These are phyloP conservation scores for Gryganskiella cystojenkinii DNA, from an alignment of 192 early-diverging fungal genomes.

Conservation along the genomic window DNA sequence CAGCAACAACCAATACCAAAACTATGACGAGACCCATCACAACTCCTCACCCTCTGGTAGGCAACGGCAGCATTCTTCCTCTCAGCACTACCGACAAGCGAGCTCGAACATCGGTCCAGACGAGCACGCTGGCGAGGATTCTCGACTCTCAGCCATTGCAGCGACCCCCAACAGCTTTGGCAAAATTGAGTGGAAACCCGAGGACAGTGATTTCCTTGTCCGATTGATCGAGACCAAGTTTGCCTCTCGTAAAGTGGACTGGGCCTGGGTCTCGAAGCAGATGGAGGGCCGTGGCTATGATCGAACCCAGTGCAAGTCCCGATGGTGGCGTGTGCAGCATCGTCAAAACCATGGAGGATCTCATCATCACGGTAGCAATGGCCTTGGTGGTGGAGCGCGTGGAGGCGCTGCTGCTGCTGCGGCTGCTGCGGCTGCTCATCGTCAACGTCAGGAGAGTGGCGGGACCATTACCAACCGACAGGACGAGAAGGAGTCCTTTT, in stretches of 20 bases:
- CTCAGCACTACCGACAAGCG: slow-evolving; percentile 21
- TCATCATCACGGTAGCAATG: slow-evolving; percentile 3
- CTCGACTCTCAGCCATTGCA: slow-evolving; percentile 21
- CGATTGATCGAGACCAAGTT: slow-evolving; percentile 48
- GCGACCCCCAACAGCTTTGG: slow-evolving; percentile 48
- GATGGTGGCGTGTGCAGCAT: slow-evolving; percentile 53
- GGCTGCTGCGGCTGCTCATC: too few species aligned
- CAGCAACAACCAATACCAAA: not conserved
- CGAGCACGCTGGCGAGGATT: slow-evolving; percentile 3
- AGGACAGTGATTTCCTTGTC: slow-evolving; percentile 48
- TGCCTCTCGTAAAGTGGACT: slow-evolving; percentile 49
- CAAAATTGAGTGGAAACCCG: slow-evolving; percentile 51
- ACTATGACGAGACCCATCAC: not conserved
- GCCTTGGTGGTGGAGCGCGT: too few species aligned
- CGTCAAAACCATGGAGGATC: slow-evolving; percentile 20
- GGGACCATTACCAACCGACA: slow-evolving; percentile 5
- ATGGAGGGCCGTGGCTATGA: slow-evolving; percentile 53
- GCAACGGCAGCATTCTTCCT: not conserved
- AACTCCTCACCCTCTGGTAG: not conserved
- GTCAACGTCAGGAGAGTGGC: not conserved
- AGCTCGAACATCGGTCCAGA: slow-evolving; percentile 1
- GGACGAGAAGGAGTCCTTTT: not conserved
- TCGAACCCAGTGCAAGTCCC: slow-evolving; percentile 50
- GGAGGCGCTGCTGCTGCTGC: too few species aligned
- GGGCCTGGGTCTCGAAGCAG: slow-evolving; percentile 50